Conservation (phyloP, 2,329 filamentous ascomycete genomes). For the Ophiobolus disseminans region DNA sequence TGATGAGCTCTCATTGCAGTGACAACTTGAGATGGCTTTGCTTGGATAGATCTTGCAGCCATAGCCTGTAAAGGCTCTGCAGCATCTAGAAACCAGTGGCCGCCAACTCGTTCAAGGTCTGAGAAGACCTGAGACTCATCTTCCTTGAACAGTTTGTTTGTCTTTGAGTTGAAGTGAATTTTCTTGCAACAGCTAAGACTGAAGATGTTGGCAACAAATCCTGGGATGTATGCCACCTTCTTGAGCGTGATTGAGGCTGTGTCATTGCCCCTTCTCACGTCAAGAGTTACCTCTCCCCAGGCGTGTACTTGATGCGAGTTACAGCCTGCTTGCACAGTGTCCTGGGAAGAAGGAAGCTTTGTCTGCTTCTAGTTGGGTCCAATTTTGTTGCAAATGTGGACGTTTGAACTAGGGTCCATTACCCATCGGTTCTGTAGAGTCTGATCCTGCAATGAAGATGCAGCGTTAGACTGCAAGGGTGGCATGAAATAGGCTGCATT, state of each 20-base stretch:
- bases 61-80: constrained; percentile 1
- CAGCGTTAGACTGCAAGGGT: not conserved
- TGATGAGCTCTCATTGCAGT: not conserved
- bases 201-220: constrained; percentile 4
- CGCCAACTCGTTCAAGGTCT: not conserved
- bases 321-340: too few species aligned
- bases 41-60: not conserved
- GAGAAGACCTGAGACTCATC: not conserved
- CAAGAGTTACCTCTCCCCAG: constrained; percentile 4
- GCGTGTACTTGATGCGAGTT: not conserved
- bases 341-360: too few species aligned
- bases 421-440: constrained; percentile 3
- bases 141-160: constrained; percentile 2
- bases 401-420: constrained; percentile 6
- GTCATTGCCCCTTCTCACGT: not conserved
- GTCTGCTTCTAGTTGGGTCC: too few species aligned
- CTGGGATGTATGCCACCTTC: constrained; percentile 2
- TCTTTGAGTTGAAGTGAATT: constrained; percentile 9
- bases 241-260: not conserved
- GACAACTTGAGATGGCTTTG: constrained; percentile 1
- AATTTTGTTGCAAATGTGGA: too few species aligned
- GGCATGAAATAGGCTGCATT: not conserved
- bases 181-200: constrained; percentile 9
- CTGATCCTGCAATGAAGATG: not conserved
- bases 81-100: constrained; percentile 8